Base-by-base conservation (phyloP, 164 flowering plant genomes). In the Umbellularia californica region DNA sequence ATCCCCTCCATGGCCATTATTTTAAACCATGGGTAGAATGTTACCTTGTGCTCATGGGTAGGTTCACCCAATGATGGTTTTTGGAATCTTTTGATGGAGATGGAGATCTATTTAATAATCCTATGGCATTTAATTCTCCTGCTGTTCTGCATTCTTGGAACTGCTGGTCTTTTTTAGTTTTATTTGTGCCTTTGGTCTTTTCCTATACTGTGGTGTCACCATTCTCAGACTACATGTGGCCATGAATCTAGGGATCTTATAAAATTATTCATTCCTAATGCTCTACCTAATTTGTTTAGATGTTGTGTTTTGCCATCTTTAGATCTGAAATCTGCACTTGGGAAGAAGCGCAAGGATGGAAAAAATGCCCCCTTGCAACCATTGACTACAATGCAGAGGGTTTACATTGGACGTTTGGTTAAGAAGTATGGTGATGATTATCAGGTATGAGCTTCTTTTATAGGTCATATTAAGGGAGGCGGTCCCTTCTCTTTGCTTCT, bases 331-430 rank as follows among this genome's bases (percentile, higher is more conserved):
- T 70, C 89, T 6, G 97, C 88, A 9, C 88, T 95, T 23, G 96
- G 99, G 65, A 95, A 95, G 88, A 87, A 86, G 77, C 85, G 98
- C 65, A 90, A 82, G 75, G 98, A 95, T 84, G 98, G 98, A 22
- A 87, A 87, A 78, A 76, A 67, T 60, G 85, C 90, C 12, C 87
- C 85, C 51, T 73, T 78, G 77, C 90, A 93, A 79, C 98, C 95
- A 64, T 79, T 95, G 80, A 92, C 98, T 24, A 52, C 85, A 25
- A 85, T 89, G 65, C 99, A 93, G 58, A 90, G 96, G 2, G 70
- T 80, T 77, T 85, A 93, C 75, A 60, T 95, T 2, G 28, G 85
- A 55, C 85, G 79, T 58, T 83, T 95, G 22, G 74, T 93, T 62
- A 90, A 90, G 80, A 88, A 90, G 78, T 83, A 95, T 78, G 97